These are phyloP conservation scores for Arabis alpina DNA, from an alignment of 345 rosid species.

Conservation along the genomic window DNA sequence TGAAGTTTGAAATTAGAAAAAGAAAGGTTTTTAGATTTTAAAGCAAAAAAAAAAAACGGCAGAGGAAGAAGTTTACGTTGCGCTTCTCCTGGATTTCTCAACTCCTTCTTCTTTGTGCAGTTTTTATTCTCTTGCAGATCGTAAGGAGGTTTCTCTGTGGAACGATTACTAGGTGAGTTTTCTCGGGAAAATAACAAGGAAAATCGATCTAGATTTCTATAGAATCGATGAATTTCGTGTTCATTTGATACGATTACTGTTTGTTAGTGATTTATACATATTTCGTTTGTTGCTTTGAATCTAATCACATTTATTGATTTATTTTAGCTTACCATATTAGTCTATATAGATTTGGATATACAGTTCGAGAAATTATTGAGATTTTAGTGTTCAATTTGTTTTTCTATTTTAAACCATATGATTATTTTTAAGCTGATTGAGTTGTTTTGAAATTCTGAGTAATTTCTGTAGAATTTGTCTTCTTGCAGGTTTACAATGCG, in stretches of 20 bases:
- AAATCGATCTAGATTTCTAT: background rate
- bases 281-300: background rate
- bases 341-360: conserved; percentile 10
- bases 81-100: background rate
- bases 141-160: background rate
- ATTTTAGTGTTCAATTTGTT: too few species aligned
- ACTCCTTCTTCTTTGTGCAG: conserved; percentile 6
- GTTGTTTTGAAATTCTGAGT: background rate
- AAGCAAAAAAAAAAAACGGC: conserved; percentile 7
- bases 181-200: conserved; percentile 4
- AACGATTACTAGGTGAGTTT: conserved; percentile 9
- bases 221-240: background rate
- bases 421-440: background rate
- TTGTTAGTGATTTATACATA: background rate
- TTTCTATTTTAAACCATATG: too few species aligned
- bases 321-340: conserved; percentile 22
- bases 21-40: conserved; percentile 5
- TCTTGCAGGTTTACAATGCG: conserved; percentile 46
- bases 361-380: background rate
- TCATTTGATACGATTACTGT: background rate
- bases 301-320: too few species aligned
- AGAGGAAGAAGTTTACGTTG: conserved; percentile 29
- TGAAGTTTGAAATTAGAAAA: background rate
- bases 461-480: background rate
- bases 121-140: conserved; percentile 1